Evolutionary conservation across 1,139 yeast species (phyloP), one percentile per base, ranked within the genome.

Genomic region (Debaryomyces psychrophilus): DNA sequence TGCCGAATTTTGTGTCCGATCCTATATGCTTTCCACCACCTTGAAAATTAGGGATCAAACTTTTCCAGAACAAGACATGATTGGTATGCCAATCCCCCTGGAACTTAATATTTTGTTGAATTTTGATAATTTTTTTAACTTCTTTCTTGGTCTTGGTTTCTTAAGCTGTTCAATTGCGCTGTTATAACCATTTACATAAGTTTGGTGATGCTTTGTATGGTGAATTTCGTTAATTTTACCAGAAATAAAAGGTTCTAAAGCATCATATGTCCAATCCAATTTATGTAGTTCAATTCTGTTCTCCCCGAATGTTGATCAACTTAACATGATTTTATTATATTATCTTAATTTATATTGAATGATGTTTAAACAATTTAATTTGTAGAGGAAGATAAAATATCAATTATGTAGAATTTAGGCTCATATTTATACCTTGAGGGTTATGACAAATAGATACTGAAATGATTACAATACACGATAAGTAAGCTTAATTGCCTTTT

Each of bases 51-150:
- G 78, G 77, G n/a, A 75, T 67, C 61, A 73, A 70, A 51, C 64
- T 70, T 57, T 72, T 71, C 77, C 77, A 73, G 64, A 72, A 72
- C 50, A 71, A 64, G 44, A 68, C 63, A 51, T 73, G 77, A 65
- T 73, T 73, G 46, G 71, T 68, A 62, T 71, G 70, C 28, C 78
- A 77, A 42, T 77, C 77, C 44, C 76, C 77, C 51, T 71, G 71
- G 63, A 73, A 73, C 50, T 71, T 71, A 63, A 73, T 69, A 48
- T 62, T 61, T 50, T 71, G 69, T 49, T 69, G 72, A 51, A 70
- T 61, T 46, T 62, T 72, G 39, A 71, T 61, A 49, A 71, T 64
- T 47, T 64, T 62, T 52, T 64, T 66, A 44, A 71, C 71, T 46
- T 72, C 75, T 8, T 73, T 73, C 44, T 67, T 65, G 37, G 62